A percentile compares a stretch with the other conserved stretches of the same genome.
phyloP scores from a whole-genome alignment of 257 asterid species.

The Ilex aquifolium region DNA sequence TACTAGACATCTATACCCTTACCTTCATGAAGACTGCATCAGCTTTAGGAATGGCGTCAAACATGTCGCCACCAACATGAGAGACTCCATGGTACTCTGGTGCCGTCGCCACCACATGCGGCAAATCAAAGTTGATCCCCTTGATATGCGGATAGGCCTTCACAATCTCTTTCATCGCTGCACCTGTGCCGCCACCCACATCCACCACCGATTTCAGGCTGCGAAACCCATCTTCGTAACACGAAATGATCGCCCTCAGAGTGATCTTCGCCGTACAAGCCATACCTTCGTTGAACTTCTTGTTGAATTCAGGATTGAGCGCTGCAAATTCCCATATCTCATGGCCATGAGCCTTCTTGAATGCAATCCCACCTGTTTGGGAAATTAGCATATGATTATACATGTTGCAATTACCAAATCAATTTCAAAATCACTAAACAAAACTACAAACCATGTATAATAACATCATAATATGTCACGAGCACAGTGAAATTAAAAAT shows the following conservation, averaged over 20 bases:
- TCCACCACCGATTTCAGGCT: slow-evolving; percentile 6
- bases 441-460: too few relatives aligned
- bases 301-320: background rate
- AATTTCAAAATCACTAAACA: too few relatives aligned
- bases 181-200: slow-evolving; percentile 9
- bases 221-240: background rate
- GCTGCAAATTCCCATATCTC: slow-evolving; percentile 6
- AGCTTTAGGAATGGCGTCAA: slow-evolving; percentile 6
- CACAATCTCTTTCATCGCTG: background rate
- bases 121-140: background rate
- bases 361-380: background rate
- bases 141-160: slow-evolving; percentile 4
- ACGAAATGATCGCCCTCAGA: slow-evolving; percentile 1
- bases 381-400: too few relatives aligned
- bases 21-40: slow-evolving; percentile 12
- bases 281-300: slow-evolving; percentile 6
- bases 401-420: too few relatives aligned
- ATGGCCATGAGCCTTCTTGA: slow-evolving; percentile 9
- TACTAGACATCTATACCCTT: background rate
- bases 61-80: slow-evolving; percentile 16
- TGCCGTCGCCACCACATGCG: slow-evolving; percentile 11
- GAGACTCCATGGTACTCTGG: background rate
- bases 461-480: too few relatives aligned
- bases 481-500: too few relatives aligned
- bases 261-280: background rate